Evolutionary conservation across 176 grass and related monocot genomes (phyloP).

Genomic region (Luzula sylvatica): DNA sequence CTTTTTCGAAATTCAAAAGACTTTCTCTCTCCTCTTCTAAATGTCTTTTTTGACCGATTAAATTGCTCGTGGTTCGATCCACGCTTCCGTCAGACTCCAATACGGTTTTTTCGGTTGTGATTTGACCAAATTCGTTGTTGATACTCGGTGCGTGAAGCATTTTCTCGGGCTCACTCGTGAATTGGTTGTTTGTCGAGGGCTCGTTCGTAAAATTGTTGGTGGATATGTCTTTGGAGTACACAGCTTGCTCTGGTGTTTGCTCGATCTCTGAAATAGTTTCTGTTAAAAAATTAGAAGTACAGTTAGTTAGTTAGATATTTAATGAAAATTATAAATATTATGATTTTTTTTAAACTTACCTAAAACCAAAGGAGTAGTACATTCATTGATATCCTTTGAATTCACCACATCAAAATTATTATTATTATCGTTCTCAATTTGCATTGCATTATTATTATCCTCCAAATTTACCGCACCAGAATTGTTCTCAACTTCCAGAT

Average conservation of each 20-base stretch:
- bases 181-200: slow-evolving; percentile 26
- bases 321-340: too few relatives aligned
- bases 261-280: slow-evolving; percentile 11
- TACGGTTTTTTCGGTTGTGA: slow-evolving; percentile 70
- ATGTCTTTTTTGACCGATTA: slow-evolving; percentile 68
- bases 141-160: slow-evolving; percentile 46
- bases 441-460: too few relatives aligned
- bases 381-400: too few relatives aligned
- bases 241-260: slow-evolving; percentile 28
- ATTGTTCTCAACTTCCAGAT: too few relatives aligned
- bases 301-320: too few relatives aligned
- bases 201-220: slow-evolving; percentile 31
- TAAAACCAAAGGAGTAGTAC: too few relatives aligned
- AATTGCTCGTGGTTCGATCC: slow-evolving; percentile 46
- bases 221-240: slow-evolving; percentile 16
- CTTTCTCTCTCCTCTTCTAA: slow-evolving; percentile 38
- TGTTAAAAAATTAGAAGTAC: too few relatives aligned
- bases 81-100: slow-evolving; percentile 86
- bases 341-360: too few relatives aligned
- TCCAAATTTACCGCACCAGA: too few relatives aligned
- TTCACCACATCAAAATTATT: too few relatives aligned
- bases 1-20: slow-evolving; percentile 41
- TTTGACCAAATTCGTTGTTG: slow-evolving; percentile 58
- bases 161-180: slow-evolving; percentile 67
- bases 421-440: too few relatives aligned